Conservation (phyloP, 345 rosid species). For the Erysimum cheiranthoides region DNA sequence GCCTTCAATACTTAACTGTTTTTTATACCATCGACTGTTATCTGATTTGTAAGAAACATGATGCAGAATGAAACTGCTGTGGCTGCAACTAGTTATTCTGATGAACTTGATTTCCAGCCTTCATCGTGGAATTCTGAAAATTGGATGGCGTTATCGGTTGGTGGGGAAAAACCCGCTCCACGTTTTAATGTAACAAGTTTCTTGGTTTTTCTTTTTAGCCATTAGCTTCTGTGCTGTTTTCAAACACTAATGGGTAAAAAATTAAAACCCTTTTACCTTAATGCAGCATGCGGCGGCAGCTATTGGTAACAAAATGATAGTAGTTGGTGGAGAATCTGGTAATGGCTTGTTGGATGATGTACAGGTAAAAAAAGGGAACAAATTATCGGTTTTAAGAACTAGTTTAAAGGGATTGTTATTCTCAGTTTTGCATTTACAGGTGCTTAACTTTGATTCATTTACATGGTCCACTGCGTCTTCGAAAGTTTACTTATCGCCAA, state of each 20-base stretch:
- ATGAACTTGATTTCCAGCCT: constrained; percentile 59
- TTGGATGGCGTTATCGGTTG: constrained; percentile 81
- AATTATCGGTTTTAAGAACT: background rate
- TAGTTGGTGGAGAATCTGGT: constrained; percentile 94
- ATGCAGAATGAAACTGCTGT: constrained; percentile 59
- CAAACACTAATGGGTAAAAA: background rate
- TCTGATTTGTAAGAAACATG: constrained; percentile 28
- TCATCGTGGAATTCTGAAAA: constrained; percentile 67
- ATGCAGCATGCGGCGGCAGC: constrained; percentile 90
- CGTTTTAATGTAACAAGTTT: constrained; percentile 70
- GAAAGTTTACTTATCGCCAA: constrained; percentile 89
- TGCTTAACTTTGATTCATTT: constrained; percentile 79
- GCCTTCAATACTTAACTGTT: background rate
- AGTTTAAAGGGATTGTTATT: constrained; percentile 6
- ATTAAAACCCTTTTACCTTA: constrained; percentile 6
- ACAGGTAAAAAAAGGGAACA: constrained; percentile 59
- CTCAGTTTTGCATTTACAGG: constrained; percentile 50
- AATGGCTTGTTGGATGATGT: constrained; percentile 88
- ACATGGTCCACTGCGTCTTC: constrained; percentile 86
- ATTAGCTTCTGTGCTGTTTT: constrained; percentile 25
- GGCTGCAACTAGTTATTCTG: constrained; percentile 55
- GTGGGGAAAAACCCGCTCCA: constrained; percentile 82
- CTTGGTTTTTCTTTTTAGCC: background rate
- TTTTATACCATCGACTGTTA: background rate
- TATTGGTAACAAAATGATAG: constrained; percentile 93